phyloP scores from a whole-genome alignment of 371 early-diverging fungal genomes.

The Parasitella parasitica region DNA sequence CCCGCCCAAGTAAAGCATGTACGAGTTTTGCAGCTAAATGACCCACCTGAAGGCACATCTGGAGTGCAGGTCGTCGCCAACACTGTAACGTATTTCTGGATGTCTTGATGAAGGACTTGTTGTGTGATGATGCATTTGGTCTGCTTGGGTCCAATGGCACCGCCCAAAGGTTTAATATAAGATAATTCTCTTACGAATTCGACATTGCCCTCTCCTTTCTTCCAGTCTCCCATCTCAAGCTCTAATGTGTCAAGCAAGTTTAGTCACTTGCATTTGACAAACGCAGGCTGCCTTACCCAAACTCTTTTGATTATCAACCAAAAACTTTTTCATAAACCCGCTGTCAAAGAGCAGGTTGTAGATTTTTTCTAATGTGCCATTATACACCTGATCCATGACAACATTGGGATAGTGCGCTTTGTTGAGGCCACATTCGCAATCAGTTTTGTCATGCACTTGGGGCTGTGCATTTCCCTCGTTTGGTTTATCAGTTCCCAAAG shows the following conservation, averaged over 20 bases:
- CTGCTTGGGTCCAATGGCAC: constrained; percentile 64
- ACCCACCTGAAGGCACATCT: constrained; percentile 79
- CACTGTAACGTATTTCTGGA: constrained; percentile 53
- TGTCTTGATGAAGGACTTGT: constrained; percentile 55
- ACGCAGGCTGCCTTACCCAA: constrained; percentile 23
- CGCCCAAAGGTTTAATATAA: constrained; percentile 39
- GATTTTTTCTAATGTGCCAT: constrained; percentile 44
- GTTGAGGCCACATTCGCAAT: constrained; percentile 48
- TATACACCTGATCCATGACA: constrained; percentile 49
- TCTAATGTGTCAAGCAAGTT: constrained; percentile 25
- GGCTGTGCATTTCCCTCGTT: neutral
- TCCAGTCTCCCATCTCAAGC: constrained; percentile 35
- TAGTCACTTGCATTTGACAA: neutral
- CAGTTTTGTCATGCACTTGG: constrained; percentile 16
- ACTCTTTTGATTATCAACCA: constrained; percentile 40
- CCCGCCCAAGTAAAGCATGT: constrained; percentile 81
- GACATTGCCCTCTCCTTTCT: constrained; percentile 17
- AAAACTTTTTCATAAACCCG: constrained; percentile 34
- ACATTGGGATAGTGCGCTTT: constrained; percentile 48
- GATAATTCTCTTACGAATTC: constrained; percentile 23
- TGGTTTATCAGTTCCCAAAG: neutral
- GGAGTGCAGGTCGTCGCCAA: constrained; percentile 74
- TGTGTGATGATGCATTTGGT: constrained; percentile 67
- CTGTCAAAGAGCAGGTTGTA: constrained; percentile 48
- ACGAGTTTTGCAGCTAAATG: constrained; percentile 73